phyloP scores from a whole-genome alignment of 768 basidiomycete genomes.

The Panaeolus cyanescens region DNA sequence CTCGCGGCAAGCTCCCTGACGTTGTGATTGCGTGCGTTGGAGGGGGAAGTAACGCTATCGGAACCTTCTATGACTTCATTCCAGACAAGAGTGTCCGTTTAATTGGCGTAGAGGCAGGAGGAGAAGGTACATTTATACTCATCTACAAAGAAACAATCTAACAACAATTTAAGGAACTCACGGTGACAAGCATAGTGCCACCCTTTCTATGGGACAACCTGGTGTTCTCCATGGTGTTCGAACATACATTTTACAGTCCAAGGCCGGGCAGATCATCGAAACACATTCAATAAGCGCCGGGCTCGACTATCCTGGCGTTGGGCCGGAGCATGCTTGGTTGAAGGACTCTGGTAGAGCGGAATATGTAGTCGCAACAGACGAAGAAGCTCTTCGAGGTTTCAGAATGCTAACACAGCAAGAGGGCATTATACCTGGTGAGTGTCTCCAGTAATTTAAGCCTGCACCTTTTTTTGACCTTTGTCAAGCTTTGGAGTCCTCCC shows the following conservation, averaged over 20 bases:
- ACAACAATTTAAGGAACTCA: constrained; percentile 60
- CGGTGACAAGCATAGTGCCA: constrained; percentile 89
- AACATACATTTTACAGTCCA: constrained; percentile 91
- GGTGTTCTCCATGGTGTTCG: constrained; percentile 96
- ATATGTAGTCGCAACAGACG: constrained; percentile 92
- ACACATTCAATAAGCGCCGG: constrained; percentile 98
- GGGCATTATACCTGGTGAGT: constrained; percentile 92
- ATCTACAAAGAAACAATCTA: constrained; percentile 4
- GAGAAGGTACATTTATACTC: constrained; percentile 66
- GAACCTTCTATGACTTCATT: constrained; percentile 97
- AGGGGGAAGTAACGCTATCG: constrained; percentile 97
- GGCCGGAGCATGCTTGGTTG: constrained; percentile 97
- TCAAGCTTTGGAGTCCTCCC: constrained; percentile 89
- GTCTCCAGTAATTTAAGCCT: not conserved
- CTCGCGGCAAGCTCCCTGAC: constrained; percentile 86
- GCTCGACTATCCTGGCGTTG: constrained; percentile 95
- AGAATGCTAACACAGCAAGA: constrained; percentile 88
- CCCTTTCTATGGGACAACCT: constrained; percentile 85
- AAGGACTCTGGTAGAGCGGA: constrained; percentile 94
- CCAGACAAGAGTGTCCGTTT: constrained; percentile 81
- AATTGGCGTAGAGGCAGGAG: constrained; percentile 96
- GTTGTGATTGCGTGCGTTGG: constrained; percentile 96
- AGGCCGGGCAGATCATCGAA: constrained; percentile 91
- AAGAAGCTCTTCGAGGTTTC: constrained; percentile 92
- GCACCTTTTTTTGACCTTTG: not conserved